Base-by-base conservation (phyloP, 2,329 filamentous ascomycete genomes). In the Bipolaris cookei region DNA sequence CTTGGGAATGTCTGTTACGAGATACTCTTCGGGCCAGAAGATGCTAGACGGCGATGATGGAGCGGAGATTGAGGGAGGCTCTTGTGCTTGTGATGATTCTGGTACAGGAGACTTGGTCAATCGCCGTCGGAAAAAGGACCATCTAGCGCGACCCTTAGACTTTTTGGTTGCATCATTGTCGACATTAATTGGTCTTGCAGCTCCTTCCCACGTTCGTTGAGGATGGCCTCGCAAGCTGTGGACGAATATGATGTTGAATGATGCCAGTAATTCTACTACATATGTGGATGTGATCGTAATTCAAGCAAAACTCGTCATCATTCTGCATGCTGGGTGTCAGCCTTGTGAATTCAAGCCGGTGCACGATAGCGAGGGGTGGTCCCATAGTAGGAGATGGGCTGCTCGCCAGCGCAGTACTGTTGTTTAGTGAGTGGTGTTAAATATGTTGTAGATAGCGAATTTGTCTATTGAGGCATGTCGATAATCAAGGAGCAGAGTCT, bases 1-100 rank as follows among this genome's bases (percentile, higher is more conserved):
- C 14, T 76, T 56, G 18, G 71, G 74, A 13, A 78, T 58, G 59
- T 78, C 76, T n/a, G 61, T 20, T n/a, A 61, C 38, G n/a, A 80
- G 72, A 45, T 68, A 74, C 13, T 78, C 71, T 20, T 68, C 54
- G 4, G 75, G 77, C 76, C 46, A 38, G n/a, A 49, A 49, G n/a
- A 49, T 10, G 3, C 3, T 74, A 78, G 61, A 76, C 21, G 47
- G 28, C 25, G 47, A 37, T 20, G 48, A 37, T 23, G 10, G 2
- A n/a, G 48, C n/a, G 23, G 49, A 14, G 28, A 16, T 35, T 6
- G 45, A 25, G 37, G 44, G 38, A 34, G 23, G 37, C 34, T 14
- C 30, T 8, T 53, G 53, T 14, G 45, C 57, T 48, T 54, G 42
- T 53, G 25, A 39, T 42, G 44, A 34, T 16, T 25, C 30, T 50